Base-by-base conservation (phyloP, 768 basidiomycete genomes). In the Pleurotus giganteus region DNA sequence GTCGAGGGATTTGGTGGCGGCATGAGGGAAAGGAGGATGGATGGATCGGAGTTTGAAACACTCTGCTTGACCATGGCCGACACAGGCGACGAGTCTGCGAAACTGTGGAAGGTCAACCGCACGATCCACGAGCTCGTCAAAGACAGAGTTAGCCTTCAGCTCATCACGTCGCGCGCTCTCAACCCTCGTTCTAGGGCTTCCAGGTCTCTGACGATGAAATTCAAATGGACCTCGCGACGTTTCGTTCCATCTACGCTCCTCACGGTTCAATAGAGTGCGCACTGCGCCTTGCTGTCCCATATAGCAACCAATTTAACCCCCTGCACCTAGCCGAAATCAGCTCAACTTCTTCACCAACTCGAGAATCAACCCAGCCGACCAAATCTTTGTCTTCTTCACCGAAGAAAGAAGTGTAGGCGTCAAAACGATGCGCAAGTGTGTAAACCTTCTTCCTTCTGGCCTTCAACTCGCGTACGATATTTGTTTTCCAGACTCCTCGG, bases 391-490 rank as follows among this genome's bases (percentile, higher is more conserved):
- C 17, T 98, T 91, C 69, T 99, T 96, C 72, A 86, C 93, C n/a
- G 94, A 95, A 43, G 97, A 98, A 71, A 83, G 77, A 69, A 93
- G 91, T 64, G 97, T 98, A 5, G 92, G 94, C 56, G 94, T 98
- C 41, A 96, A 97, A 71, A 93, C 94, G 3, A 98, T 98, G 93
- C 79, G 94, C 75, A 96, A 94, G 96, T 97, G 69, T 53, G 88
- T 78, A 21, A 21, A 23, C 12, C 19, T 52, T 27, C 37, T 24
- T 21, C 15, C 47, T 53, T 23, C 31, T 46, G 44, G 42, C 31
- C 21, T 27, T 24, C 27, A 47, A 27, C 27, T 46, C 54, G 59
- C 57, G 43, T 52, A 36, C 43, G 37, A 28, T 43, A 53, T 32
- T 58, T 36, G 29, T 46, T 51, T 28, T 41, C 3, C 66, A 98